Evolutionary conservation across 1,284 basidiomycete species (phyloP).

Genomic region (Ustilago hordei): DNA sequence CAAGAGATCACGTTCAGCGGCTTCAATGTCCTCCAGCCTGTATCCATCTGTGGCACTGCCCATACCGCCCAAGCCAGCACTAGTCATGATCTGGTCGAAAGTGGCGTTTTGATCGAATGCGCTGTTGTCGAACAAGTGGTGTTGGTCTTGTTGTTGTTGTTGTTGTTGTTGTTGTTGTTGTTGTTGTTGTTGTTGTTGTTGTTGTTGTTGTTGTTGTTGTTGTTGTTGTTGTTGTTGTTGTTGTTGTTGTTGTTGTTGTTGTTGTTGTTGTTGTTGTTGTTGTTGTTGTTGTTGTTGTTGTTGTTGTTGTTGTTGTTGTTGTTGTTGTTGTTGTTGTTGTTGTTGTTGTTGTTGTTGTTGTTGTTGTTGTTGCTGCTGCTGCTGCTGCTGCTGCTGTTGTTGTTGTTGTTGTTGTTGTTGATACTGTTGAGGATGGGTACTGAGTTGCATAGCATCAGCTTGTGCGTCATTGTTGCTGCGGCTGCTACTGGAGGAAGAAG

Average conservation of each 20-base stretch:
- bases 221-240: not conserved
- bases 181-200: not conserved
- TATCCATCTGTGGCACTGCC: constrained; percentile 26
- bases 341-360: not conserved
- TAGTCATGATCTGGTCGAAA: constrained; percentile 43
- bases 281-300: not conserved
- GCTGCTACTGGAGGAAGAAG: constrained; percentile 3
- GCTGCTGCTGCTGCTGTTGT: not conserved
- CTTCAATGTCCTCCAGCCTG: constrained; percentile 54
- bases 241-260: not conserved
- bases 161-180: not conserved
- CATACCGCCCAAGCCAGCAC: constrained; percentile 24
- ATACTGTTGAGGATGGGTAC: constrained; percentile 6
- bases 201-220: not conserved
- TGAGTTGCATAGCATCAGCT: constrained; percentile 23
- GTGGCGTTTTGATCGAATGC: constrained; percentile 19
- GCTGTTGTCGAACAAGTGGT: constrained; percentile 8
- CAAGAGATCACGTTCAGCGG: constrained; percentile 49
- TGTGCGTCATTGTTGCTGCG: constrained; percentile 12
- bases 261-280: not conserved
- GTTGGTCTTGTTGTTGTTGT: constrained; percentile 3
- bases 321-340: not conserved
- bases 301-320: not conserved
- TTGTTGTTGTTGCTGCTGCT: not conserved
- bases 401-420: not conserved